Base-by-base conservation (phyloP, 2,329 filamentous ascomycete genomes). In the Cryphonectria carpinicola region DNA sequence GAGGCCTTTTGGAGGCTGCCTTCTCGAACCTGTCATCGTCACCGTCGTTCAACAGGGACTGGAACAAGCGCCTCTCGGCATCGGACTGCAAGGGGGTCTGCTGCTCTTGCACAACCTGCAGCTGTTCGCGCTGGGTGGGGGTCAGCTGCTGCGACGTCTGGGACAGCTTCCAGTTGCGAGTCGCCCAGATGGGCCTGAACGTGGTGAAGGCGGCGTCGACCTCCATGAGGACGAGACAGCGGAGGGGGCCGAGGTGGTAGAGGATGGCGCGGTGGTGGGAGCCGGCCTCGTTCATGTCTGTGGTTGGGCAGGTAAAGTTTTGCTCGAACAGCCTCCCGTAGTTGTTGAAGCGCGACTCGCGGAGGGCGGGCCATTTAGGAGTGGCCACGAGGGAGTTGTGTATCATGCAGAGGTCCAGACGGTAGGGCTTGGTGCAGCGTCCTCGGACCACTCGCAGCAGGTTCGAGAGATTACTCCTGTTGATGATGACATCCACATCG, bases 401-500 rank as follows among this genome's bases (percentile, higher is more conserved):
- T 13, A 72, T 46, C 66, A 69, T 54, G 25, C 49, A 62, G 37
- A 72, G 71, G 17, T 72, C 58, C 1, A 71, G 41, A 10, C 71
- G 71, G 32, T 69, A 66, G n/a, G 49, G 2, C 5, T 66, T 13
- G n/a, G 56, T 39, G 46, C 28, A 32, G 11, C 0, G 13, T 25
- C 62, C 66, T 3, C 41, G 25, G 63, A 28, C 62, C 19, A 79
- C 75, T 32, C 76, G 70, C 19, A 80, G 72, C 1, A 80, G 66
- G 56, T 72, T 74, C 35, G 66, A 69, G 25, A 78, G 74, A 64
- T 70, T 73, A 54, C 74, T 77, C 6, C 78, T 76, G 64, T 78
- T 79, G 41, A 74, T 68, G 5, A 81, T 66, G 4, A 81, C 39
- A 43, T 81, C 78, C 32, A 80, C 66, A 3, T 77, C 68, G 64